Base-by-base conservation (phyloP, 371 early-diverging fungal species). In the Zopfochytrium polystomum region DNA sequence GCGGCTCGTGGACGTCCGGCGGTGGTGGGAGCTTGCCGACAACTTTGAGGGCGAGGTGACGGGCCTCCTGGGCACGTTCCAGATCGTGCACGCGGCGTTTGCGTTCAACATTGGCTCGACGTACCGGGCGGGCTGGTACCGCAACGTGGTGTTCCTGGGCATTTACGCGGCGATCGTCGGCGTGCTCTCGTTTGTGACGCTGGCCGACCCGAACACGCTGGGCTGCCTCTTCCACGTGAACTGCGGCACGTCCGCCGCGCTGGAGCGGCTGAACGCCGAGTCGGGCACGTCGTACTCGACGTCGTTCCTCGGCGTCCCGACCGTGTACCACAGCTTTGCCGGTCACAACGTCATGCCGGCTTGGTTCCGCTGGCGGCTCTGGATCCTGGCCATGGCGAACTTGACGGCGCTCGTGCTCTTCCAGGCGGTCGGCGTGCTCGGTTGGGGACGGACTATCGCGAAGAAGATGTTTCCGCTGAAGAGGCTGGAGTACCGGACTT, bases 11-110 rank as follows among this genome's bases (percentile, higher is more conserved):
- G 82, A 90, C 63, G 72, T 85, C 15, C 68, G 83, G 20, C 69
- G 79, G 59, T 90, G 90, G 90, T 90, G 89, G 88, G 75, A 88
- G 34, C 73, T 90, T 30, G 89, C 84, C 52, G 90, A 90, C 67
- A 88, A 86, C 63, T 90, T 75, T 57, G 90, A 90, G 68, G 79
- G 83, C 20, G 85, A 55, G 43, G 56, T 68, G 4, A 63, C 67
- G 23, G 71, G 71, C n/a, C 78, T 88, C 26, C 64, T 85, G 0
- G 69, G 83, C 5, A 79, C 80, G 18, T 74, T 81, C 51, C 67
- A 87, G 60, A 83, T 83, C 57, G 48, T 77, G 26, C 57, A 70
- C 51, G 81, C 79, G 18, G 86, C 81, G 7, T 85, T 82, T 25
- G 73, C 82, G 30, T 85, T 85, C 73, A 88, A 84, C 68, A 81